Percentiles rank a stretch among this genome's conserved stretches.
phyloP scores from a whole-genome alignment of 2,329 filamentous ascomycete genomes.

The Pseudomassariella vexata region DNA sequence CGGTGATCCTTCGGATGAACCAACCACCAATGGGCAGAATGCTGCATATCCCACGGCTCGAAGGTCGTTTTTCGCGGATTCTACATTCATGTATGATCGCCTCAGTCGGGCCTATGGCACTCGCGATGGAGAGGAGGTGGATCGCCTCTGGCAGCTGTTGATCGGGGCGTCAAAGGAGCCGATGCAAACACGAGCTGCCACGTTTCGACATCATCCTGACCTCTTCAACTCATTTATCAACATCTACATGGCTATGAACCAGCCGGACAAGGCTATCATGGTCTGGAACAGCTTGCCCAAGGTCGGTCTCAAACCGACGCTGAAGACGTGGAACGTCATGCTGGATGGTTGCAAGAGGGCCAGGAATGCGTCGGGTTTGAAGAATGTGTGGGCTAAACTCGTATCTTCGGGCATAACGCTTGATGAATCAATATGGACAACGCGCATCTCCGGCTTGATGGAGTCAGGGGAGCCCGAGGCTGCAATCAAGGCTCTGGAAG shows the following conservation, averaged over 20 bases:
- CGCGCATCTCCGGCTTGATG: conserved; percentile 62
- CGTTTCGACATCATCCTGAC: conserved; percentile 14
- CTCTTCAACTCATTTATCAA: conserved; percentile 24
- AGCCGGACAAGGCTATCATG: conserved; percentile 19
- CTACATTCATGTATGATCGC: conserved; percentile 7
- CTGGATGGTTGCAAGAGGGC: conserved; percentile 62
- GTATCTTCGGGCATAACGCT: conserved; percentile 49
- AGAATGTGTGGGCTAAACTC: conserved; percentile 64
- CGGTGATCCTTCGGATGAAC: conserved; percentile 2
- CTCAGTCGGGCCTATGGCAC: conserved; percentile 12
- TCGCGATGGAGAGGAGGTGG: conserved; percentile 13
- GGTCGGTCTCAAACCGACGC: conserved; percentile 49
- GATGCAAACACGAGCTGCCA: conserved; percentile 10
- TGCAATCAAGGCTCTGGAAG: conserved; percentile 58
- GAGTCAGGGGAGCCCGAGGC: conserved; percentile 43
- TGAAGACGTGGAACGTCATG: conserved; percentile 67
- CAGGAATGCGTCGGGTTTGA: conserved; percentile 53
- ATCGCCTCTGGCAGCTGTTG: conserved; percentile 20
- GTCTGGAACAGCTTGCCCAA: conserved; percentile 20
- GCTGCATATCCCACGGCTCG: conserved; percentile 6
- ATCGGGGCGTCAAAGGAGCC: conserved; percentile 11
- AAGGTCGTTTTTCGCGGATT: neutral
- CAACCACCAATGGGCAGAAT: neutral
- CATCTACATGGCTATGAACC: conserved; percentile 18
- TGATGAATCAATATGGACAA: conserved; percentile 64